Conservation (phyloP, 805 yeast genomes). For the Sugiyamaella chiloensis region DNA sequence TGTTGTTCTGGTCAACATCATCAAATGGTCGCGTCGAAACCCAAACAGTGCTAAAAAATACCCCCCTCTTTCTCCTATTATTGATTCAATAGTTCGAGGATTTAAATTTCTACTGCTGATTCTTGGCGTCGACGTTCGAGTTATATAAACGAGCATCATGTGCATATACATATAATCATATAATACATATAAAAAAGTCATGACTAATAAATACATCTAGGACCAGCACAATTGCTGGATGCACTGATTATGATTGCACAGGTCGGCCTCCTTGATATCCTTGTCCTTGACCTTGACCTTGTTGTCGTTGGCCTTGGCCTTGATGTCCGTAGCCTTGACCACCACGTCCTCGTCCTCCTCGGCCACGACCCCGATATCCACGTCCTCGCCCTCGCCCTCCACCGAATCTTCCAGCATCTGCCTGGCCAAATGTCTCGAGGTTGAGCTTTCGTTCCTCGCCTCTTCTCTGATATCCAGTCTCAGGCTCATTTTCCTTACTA, state of each 20-base stretch:
- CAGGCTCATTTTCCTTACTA: slow-evolving; percentile 37
- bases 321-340: too few species aligned
- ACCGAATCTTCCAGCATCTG: slow-evolving; percentile 46
- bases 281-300: too few species aligned
- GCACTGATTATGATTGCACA: too few species aligned
- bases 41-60: slow-evolving; percentile 3
- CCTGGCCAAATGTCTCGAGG: slow-evolving; percentile 80
- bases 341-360: slow-evolving; percentile 35
- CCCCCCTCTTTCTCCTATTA: neutral
- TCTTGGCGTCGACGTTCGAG: slow-evolving; percentile 1
- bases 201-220: too few species aligned
- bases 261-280: too few species aligned
- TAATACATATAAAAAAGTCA: too few species aligned
- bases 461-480: slow-evolving; percentile 51
- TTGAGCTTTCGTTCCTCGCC: slow-evolving; percentile 69
- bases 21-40: slow-evolving; percentile 10
- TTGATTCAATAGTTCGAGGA: neutral
- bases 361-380: slow-evolving; percentile 40
- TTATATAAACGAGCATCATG: neutral
- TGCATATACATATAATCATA: too few species aligned
- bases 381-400: slow-evolving; percentile 53
- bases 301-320: too few species aligned
- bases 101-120: neutral
- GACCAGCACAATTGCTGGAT: too few species aligned
- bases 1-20: neutral